These are phyloP conservation scores for Daucus carota DNA, from an alignment of 129 eudicot species.

Conservation along the genomic window DNA sequence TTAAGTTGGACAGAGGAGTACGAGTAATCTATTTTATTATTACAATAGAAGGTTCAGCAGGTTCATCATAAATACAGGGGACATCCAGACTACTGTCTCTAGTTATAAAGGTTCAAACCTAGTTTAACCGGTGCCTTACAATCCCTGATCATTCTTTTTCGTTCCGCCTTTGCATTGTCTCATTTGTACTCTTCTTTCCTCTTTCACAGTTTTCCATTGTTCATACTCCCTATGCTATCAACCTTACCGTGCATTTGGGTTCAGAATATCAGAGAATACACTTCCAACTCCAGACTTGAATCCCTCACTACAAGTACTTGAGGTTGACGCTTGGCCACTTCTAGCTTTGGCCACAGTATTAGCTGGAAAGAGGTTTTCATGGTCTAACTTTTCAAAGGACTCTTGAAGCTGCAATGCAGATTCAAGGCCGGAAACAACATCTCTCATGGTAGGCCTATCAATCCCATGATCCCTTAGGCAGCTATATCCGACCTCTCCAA, in stretches of 20 bases:
- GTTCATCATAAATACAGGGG: neutral
- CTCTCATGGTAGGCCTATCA: neutral
- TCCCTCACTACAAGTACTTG: neutral
- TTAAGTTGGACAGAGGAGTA: neutral
- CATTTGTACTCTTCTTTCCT: neutral
- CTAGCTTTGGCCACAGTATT: neutral
- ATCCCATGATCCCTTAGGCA: neutral
- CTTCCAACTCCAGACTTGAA: neutral
- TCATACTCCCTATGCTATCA: no score
- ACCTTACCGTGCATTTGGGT: neutral
- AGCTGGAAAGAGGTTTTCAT: neutral
- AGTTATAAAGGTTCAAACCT: neutral
- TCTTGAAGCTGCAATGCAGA: neutral
- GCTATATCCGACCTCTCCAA: neutral
- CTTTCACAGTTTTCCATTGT: no score
- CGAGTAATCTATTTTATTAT: neutral
- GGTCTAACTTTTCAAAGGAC: neutral
- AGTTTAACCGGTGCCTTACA: neutral
- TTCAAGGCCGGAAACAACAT: neutral
- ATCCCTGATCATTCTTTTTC: no score
- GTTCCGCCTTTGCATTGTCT: no score
- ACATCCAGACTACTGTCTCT: neutral
- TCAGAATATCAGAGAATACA: neutral
- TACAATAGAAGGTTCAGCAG: neutral
- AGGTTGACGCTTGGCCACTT: neutral